Percentiles rank a stretch among this genome's conserved stretches.
These are phyloP conservation scores for Leptodermis oblonga DNA, from an alignment of 257 asterid species.

Conservation along the genomic window DNA sequence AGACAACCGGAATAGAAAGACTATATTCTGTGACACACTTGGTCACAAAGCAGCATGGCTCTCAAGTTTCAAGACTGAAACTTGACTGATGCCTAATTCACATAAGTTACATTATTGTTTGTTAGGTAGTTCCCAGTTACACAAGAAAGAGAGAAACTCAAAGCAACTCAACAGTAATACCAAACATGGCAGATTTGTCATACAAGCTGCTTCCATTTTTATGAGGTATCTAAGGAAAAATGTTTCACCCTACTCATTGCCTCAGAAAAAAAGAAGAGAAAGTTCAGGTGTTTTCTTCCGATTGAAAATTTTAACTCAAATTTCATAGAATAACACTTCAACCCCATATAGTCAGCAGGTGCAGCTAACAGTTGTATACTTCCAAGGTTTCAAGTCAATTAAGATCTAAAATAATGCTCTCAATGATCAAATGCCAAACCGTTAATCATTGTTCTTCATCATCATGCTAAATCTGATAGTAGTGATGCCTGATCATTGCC, in stretches of 20 bases:
- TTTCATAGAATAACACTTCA: neutral
- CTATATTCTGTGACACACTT: too few relatives aligned
- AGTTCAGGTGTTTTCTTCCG: neutral
- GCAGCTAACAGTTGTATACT: neutral
- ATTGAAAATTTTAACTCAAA: neutral
- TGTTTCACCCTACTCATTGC: neutral
- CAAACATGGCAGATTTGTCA: neutral
- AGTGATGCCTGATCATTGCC: neutral
- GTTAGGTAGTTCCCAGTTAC: neutral
- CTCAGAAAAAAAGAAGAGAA: neutral
- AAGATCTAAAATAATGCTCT: conserved; percentile 2
- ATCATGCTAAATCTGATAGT: conserved; percentile 7
- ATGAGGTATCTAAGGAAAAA: neutral
- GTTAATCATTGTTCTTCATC: neutral
- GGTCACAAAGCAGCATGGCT: too few relatives aligned
- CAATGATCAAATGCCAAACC: neutral
- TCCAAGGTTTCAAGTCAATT: neutral
- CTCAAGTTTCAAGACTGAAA: too few relatives aligned
- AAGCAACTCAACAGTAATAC: neutral
- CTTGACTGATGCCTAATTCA: too few relatives aligned
- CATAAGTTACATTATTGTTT: too few relatives aligned
- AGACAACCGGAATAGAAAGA: too few relatives aligned
- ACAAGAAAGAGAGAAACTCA: neutral
- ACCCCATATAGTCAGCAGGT: neutral
- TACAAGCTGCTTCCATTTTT: neutral